Base-by-base conservation (phyloP, 2,329 filamentous ascomycete genomes). In the Neonectria faginata region DNA sequence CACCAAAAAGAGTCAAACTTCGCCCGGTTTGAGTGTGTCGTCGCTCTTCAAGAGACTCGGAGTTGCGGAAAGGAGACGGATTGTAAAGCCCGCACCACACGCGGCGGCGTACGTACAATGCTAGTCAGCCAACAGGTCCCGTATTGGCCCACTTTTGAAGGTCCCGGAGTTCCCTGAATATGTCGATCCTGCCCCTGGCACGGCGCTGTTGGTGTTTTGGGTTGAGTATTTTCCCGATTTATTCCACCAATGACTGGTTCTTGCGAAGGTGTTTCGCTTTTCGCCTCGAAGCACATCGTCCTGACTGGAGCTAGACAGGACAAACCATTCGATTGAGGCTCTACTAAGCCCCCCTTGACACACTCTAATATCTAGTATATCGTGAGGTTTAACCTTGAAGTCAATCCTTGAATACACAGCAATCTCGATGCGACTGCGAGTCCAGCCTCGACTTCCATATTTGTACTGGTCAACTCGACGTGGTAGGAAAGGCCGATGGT, bases 201-300 rank as follows among this genome's bases (percentile, higher is more conserved):
- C 41, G n/a, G 16, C 29, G 5, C 36, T 6, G 25, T 33, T 22
- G 6, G 18, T 36, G 42, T 56, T 47, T 31, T 36, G 27, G 12
- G 22, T 55, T 53, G 22, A 53, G 33, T 42, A 29, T 51, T 31
- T 20, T 20, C 7, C 16, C 18, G 48, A 33, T 8, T 45, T 56
- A 27, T 56, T 56, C 53, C 53, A 56, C 53, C 53, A 56, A 56
- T 56, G n/a, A 11, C 16, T 11, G 53, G n/a, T 16, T 9, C 20
- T 22, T 29, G 22, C 2, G 14, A 18, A n/a, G 36, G 6, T 9
- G 10, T 44, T 22, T 16, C 18, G 9, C 10, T 29, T 27, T n/a
- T 14, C 6, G n/a, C 8, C 27, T 11, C 4, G 10, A 50, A 33
- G 27, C 29, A n/a, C n/a, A 36, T 10, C 27, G 11, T 33, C 27